Conservation (phyloP, 805 yeast genomes). For the Jamesozyma hellenica region DNA sequence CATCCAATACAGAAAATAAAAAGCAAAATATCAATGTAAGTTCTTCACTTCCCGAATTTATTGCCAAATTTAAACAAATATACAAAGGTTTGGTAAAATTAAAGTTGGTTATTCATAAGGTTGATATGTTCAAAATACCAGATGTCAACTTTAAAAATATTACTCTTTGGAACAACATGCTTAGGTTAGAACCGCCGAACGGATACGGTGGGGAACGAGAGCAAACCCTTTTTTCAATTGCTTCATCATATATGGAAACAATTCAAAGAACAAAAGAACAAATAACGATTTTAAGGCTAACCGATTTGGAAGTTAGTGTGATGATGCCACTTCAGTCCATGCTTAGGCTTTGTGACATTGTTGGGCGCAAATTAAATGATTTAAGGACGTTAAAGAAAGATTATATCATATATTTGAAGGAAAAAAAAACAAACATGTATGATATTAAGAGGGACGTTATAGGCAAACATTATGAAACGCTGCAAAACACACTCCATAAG, state of each 20-base stretch:
- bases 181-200: slow-evolving; percentile 8
- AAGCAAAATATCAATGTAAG: background rate
- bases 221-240: slow-evolving; percentile 20
- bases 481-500: slow-evolving; percentile 22
- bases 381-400: slow-evolving; percentile 28
- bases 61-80: slow-evolving; percentile 15
- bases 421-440: slow-evolving; percentile 14
- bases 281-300: slow-evolving; percentile 20
- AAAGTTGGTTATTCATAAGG: slow-evolving; percentile 12
- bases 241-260: slow-evolving; percentile 22
- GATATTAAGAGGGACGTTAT: slow-evolving; percentile 22
- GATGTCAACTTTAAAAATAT: slow-evolving; percentile 15
- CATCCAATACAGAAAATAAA: too few species aligned
- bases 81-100: slow-evolving; percentile 13
- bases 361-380: slow-evolving; percentile 23
- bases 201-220: background rate
- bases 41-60: slow-evolving; percentile 15
- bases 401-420: slow-evolving; percentile 22
- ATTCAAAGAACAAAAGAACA: slow-evolving; percentile 21
- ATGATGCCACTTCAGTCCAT: slow-evolving; percentile 22
- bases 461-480: slow-evolving; percentile 20
- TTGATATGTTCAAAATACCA: slow-evolving; percentile 13
- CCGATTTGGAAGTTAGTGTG: slow-evolving; percentile 22
- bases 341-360: slow-evolving; percentile 18
- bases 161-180: slow-evolving; percentile 23